A percentile compares a stretch with the other conserved stretches of the same genome.
Conservation (phyloP, 139 green algal genomes). For the Pleodorina starrii region DNA sequence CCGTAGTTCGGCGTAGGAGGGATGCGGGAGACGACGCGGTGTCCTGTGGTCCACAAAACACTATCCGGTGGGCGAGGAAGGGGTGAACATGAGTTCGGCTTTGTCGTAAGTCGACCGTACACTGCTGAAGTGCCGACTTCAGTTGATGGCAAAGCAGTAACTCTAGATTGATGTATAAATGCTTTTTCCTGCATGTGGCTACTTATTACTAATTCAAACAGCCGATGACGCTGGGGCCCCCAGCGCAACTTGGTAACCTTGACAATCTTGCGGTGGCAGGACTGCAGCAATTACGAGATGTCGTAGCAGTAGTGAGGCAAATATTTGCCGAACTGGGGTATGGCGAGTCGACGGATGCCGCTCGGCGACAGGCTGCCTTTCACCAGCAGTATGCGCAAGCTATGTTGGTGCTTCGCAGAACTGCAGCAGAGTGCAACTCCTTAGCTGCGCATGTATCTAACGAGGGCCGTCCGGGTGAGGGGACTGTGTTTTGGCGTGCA, state of each 20-base stretch:
- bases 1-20: too few species aligned
- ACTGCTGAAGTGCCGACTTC: too few species aligned
- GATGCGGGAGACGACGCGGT: too few species aligned
- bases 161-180: too few species aligned
- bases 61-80: too few species aligned
- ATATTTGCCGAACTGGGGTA: conserved; percentile 8
- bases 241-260: neutral
- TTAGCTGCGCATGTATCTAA: neutral
- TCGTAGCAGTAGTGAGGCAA: conserved; percentile 1
- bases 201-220: too few species aligned
- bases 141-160: too few species aligned
- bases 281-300: neutral
- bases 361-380: neutral
- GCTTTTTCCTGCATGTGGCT: too few species aligned
- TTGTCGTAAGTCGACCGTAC: too few species aligned
- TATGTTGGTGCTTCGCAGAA: neutral
- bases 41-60: too few species aligned
- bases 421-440: neutral
- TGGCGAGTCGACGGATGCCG: neutral
- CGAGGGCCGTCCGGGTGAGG: neutral
- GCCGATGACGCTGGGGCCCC: too few species aligned
- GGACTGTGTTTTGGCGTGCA: neutral
- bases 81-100: too few species aligned
- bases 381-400: neutral
- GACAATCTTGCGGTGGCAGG: neutral